These are phyloP conservation scores for Zanthoxylum bungeanum DNA, from an alignment of 345 rosid species.

Conservation along the genomic window DNA sequence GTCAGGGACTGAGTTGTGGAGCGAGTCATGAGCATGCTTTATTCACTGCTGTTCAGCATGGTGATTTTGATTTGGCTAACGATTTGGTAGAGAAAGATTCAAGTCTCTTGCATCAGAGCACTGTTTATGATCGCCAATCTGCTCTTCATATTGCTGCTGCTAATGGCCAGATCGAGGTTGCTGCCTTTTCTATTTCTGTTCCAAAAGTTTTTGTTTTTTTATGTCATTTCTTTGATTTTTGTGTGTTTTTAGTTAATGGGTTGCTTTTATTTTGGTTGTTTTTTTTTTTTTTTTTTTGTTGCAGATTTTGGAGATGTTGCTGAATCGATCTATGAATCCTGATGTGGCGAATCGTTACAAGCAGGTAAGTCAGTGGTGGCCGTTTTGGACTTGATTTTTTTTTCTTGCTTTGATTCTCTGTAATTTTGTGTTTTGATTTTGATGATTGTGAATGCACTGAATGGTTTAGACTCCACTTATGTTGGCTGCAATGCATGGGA, in stretches of 20 bases:
- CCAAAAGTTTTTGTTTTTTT: constrained; percentile 7
- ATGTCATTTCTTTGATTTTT: constrained; percentile 7
- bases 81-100: constrained; percentile 55
- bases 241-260: neutral
- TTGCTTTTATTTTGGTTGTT: constrained; percentile 5
- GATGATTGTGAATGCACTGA: constrained; percentile 13
- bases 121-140: constrained; percentile 82
- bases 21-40: constrained; percentile 64
- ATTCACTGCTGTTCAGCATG: constrained; percentile 72
- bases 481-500: constrained; percentile 98
- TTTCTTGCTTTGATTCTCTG: neutral
- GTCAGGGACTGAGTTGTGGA: constrained; percentile 88
- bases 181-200: neutral
- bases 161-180: constrained; percentile 96
- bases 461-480: constrained; percentile 82
- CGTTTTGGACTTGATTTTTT: constrained; percentile 1
- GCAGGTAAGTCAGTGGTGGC: constrained; percentile 44
- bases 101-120: constrained; percentile 45
- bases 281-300: no score
- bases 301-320: constrained; percentile 72
- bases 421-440: constrained; percentile 5
- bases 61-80: constrained; percentile 50
- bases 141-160: constrained; percentile 92
- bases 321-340: constrained; percentile 73
- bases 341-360: constrained; percentile 86